Conservation (phyloP, 2,329 filamentous ascomycete species). For the Colletotrichum simmondsii region DNA sequence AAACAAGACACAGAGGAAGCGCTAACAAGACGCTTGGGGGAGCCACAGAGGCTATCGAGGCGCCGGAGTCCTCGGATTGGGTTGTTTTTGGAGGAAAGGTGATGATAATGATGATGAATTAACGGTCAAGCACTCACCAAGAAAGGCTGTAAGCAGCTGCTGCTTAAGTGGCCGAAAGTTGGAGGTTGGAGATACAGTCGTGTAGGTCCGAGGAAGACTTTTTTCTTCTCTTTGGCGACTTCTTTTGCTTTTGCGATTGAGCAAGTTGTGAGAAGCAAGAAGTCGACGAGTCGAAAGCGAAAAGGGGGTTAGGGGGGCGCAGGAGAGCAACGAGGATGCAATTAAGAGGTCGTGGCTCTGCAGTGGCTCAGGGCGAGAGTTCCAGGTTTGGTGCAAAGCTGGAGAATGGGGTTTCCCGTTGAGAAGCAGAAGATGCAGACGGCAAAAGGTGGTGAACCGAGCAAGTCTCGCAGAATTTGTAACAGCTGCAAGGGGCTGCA, state of each 20-base stretch:
- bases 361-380: not conserved
- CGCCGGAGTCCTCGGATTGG: conserved; percentile 26
- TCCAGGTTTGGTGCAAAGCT: conserved; percentile 6
- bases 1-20: conserved; percentile 11
- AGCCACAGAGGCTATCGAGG: conserved; percentile 13
- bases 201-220: not conserved
- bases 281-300: not conserved
- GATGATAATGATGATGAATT: conserved; percentile 1
- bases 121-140: conserved; percentile 29
- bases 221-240: not conserved
- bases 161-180: not conserved
- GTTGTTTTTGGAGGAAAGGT: conserved; percentile 11
- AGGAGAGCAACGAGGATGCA: not conserved
- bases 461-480: conserved; percentile 17
- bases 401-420: conserved; percentile 1
- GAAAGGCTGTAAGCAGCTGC: conserved; percentile 5
- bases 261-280: not conserved
- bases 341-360: conserved; percentile 5
- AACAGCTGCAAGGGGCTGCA: conserved; percentile 22
- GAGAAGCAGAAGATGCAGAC: conserved; percentile 5
- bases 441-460: conserved; percentile 21
- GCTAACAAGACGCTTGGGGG: conserved; percentile 27
- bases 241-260: not conserved
- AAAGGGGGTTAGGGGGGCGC: not conserved
- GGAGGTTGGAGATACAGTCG: not conserved